Evolutionary conservation across 2,329 filamentous ascomycete species (phyloP), one percentile per base, ranked within the genome.

Genomic region (Falciphora oryzae): DNA sequence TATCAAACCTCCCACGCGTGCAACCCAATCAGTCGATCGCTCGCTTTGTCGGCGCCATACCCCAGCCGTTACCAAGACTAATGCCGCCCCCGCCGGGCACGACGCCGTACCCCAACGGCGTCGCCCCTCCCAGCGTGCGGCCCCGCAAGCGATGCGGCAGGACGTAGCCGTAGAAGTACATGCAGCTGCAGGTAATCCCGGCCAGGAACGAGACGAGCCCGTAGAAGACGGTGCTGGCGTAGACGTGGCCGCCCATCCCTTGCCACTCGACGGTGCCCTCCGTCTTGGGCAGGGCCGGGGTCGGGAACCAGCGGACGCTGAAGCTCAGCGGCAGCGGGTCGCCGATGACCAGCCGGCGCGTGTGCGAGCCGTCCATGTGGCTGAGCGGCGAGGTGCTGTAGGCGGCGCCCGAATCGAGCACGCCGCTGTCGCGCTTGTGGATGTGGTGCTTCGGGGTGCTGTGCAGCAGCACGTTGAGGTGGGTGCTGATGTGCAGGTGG

Each of bases 401-500:
- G 7, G 93, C 94, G 4, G 92, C 88, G 28, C 89, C 93, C 22
- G 92, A 93, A 72, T 97, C 92, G 57, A 97, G 85, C 25, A 93
- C 92, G 35, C 93, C 93, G 27, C 86, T 88, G 76, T 84, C 87
- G 62, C n/a, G 31, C 69, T 79, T 88, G 58, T 83, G 84, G 57
- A 81, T 76, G 71, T 88, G 85, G 70, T 87, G 84, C 71, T 87
- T 87, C 5, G 85, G 85, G 62, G 80, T 81, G 75, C 81, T 83
- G 75, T 94, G 95, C 69, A 97, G 83, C 64, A 98, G 81, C 67
- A 98, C 88, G 74, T 98, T 98, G 75, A 98, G 83, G 72, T 92
- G 88, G 7, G 93, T 94, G 73, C 90, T 91, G 69, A 99, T 86
- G 78, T 98, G 95, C 71, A 99, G 82, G 76, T 97, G 95, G 75